A percentile compares a stretch with the other conserved stretches of the same genome.
Conservation (phyloP, 371 early-diverging fungal species). For the Amoeboradix gromovi region DNA sequence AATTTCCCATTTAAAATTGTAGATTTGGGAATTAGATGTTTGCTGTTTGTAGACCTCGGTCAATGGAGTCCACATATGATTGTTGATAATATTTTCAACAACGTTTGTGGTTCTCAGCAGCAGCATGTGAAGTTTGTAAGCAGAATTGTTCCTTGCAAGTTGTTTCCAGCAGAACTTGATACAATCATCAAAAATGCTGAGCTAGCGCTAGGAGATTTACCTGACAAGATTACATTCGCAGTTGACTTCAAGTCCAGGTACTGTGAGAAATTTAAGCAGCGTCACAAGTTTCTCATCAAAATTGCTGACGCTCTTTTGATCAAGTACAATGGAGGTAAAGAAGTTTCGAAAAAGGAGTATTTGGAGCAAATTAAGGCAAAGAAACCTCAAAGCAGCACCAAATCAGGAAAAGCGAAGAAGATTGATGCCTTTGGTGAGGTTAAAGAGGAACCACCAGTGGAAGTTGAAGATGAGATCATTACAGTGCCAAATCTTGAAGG, state of each 20-base stretch:
- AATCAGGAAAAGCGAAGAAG: background rate
- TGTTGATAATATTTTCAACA: background rate
- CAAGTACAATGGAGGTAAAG: background rate
- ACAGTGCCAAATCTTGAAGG: background rate
- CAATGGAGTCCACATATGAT: background rate
- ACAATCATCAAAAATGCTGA: background rate
- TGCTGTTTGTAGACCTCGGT: background rate
- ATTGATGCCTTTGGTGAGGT: too few relatives aligned
- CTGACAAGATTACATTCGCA: background rate
- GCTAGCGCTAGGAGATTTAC: background rate
- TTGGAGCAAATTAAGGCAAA: background rate
- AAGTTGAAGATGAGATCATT: background rate
- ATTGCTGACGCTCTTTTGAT: background rate
- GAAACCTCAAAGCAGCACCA: too few relatives aligned
- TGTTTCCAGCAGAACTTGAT: background rate
- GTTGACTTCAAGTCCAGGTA: background rate
- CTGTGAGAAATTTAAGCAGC: background rate
- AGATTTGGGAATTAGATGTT: background rate
- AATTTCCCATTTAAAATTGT: background rate
- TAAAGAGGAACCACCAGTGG: background rate
- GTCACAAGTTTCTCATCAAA: background rate
- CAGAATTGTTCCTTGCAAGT: background rate
- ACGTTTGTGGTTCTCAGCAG: background rate
- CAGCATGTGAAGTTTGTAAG: background rate
- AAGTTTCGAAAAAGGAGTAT: background rate